These are phyloP conservation scores for Phytophthora multivora DNA, from an alignment of 352 stramenopile species.

Conservation along the genomic window DNA sequence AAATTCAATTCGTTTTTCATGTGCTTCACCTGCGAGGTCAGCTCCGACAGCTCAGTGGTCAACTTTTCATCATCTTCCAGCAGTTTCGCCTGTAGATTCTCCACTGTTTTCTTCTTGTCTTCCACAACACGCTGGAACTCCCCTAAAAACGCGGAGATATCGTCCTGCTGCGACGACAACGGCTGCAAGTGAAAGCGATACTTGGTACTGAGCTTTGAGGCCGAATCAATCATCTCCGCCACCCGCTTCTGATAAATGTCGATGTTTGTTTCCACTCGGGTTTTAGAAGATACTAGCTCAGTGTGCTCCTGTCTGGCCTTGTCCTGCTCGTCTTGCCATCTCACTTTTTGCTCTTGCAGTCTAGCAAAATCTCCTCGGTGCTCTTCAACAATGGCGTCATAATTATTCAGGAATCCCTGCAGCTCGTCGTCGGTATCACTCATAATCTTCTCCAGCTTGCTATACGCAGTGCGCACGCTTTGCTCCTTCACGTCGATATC, in stretches of 20 bases:
- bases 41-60: slow-evolving; percentile 50
- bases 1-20: slow-evolving; percentile 49
- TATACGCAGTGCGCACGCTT: slow-evolving; percentile 40
- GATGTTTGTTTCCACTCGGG: slow-evolving; percentile 60
- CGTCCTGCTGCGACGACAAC: slow-evolving; percentile 54
- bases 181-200: slow-evolving; percentile 64
- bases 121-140: slow-evolving; percentile 55
- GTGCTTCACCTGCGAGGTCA: slow-evolving; percentile 60
- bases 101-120: slow-evolving; percentile 48
- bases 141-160: slow-evolving; percentile 54
- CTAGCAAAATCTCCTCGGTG: slow-evolving; percentile 38
- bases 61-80: slow-evolving; percentile 50
- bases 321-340: slow-evolving; percentile 35
- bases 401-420: slow-evolving; percentile 52
- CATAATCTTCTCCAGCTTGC: slow-evolving; percentile 72
- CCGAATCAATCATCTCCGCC: slow-evolving; percentile 51
- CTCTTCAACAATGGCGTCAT: slow-evolving; percentile 56
- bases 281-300: slow-evolving; percentile 42
- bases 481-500: slow-evolving; percentile 50
- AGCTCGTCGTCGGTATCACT: slow-evolving; percentile 74
- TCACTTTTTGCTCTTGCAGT: slow-evolving; percentile 41
- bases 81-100: slow-evolving; percentile 43
- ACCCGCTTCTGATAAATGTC: slow-evolving; percentile 43
- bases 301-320: slow-evolving; percentile 40
- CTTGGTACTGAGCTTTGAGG: slow-evolving; percentile 48